Conservation (phyloP, 129 eudicot genomes). For the Flaveria robusta region DNA sequence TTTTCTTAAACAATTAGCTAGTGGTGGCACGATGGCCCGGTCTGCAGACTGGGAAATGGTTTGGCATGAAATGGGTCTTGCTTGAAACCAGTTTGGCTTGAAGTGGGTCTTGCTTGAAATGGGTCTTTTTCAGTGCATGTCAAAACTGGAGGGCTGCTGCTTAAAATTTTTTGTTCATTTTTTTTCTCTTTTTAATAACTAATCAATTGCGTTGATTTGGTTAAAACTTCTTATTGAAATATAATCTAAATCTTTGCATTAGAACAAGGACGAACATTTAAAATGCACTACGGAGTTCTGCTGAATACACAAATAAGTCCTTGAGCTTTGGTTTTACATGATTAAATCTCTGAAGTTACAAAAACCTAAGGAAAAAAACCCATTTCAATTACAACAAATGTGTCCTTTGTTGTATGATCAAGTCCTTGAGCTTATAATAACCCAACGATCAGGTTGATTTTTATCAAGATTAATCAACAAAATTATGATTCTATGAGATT, state of each 20-base stretch:
- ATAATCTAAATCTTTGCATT: neutral
- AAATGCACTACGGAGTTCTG: neutral
- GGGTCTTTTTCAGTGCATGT: neutral
- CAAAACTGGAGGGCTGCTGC: neutral
- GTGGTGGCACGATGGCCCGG: neutral
- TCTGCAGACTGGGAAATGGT: neutral
- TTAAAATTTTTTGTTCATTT: neutral
- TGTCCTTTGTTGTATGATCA: neutral
- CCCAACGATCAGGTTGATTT: neutral
- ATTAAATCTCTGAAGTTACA: too few relatives aligned
- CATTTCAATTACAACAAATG: too few relatives aligned
- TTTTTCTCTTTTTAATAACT: neutral
- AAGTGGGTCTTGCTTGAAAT: neutral
- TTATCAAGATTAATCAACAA: neutral
- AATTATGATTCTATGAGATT: neutral
- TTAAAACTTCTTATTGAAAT: neutral
- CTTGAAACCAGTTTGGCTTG: neutral
- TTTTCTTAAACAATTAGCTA: neutral
- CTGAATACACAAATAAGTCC: too few relatives aligned
- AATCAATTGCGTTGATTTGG: neutral
- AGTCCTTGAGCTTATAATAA: neutral
- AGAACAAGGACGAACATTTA: neutral
- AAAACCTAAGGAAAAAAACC: too few relatives aligned
- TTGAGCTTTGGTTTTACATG: too few relatives aligned
- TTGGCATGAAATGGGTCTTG: neutral